A percentile compares a stretch with the other conserved stretches of the same genome.
phyloP scores from a whole-genome alignment of 2,329 filamentous ascomycete species.

The Cadophora gregata region DNA sequence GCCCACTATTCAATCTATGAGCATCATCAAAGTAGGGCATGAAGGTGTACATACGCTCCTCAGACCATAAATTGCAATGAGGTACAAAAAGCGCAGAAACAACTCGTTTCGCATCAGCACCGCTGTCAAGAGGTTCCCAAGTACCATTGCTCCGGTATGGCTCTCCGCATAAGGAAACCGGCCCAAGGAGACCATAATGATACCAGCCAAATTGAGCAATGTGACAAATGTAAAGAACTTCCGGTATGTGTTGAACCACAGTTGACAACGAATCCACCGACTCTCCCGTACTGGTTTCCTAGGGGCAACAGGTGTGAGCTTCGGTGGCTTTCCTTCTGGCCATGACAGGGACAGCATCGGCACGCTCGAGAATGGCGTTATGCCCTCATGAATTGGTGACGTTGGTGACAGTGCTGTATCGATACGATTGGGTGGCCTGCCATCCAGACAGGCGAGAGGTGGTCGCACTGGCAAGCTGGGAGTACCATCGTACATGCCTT shows the following conservation, averaged over 20 bases:
- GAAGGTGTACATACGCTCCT: slow-evolving; percentile 43
- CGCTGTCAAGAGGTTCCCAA: slow-evolving; percentile 49
- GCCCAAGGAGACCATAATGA: slow-evolving; percentile 45
- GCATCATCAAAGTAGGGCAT: neutral
- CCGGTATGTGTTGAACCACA: slow-evolving; percentile 51
- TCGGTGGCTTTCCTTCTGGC: slow-evolving; percentile 29
- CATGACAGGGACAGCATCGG: slow-evolving; percentile 40
- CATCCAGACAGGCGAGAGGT: slow-evolving; percentile 31
- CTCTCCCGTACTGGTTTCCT: neutral
- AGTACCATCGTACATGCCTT: slow-evolving; percentile 45
- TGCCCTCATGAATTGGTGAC: slow-evolving; percentile 45
- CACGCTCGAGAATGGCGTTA: slow-evolving; percentile 42
- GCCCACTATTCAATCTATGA: slow-evolving; percentile 46
- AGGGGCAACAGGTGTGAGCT: neutral
- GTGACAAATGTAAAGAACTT: slow-evolving; percentile 50
- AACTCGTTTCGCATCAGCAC: slow-evolving; percentile 50
- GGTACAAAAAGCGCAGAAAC: slow-evolving; percentile 48
- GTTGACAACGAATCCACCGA: slow-evolving; percentile 45
- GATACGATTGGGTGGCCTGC: slow-evolving; percentile 35
- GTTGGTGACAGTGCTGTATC: slow-evolving; percentile 36
- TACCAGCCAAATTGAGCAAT: slow-evolving; percentile 46
- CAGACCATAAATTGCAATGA: slow-evolving; percentile 48
- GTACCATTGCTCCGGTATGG: slow-evolving; percentile 48
- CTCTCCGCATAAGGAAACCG: slow-evolving; percentile 47
- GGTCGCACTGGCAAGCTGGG: slow-evolving; percentile 37